Evolutionary conservation across 805 yeast genomes (phyloP).

Genomic region (Pichia phayaonensis): DNA sequence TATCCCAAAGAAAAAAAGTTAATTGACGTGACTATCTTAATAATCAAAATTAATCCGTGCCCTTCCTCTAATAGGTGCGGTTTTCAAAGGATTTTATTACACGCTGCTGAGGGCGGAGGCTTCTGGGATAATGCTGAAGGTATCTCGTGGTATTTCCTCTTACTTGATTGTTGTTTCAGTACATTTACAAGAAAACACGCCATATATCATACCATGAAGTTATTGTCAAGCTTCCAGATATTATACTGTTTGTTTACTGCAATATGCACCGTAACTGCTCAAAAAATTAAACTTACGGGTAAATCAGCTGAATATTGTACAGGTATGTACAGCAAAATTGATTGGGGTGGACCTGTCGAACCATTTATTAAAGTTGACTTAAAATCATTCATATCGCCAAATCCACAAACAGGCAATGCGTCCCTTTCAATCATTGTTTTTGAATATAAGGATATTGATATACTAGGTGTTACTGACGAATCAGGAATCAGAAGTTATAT

Average conservation of each 20-base stretch:
- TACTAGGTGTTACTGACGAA: conserved; percentile 49
- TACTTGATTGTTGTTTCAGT: not conserved
- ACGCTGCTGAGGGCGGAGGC: not conserved
- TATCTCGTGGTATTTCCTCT: not conserved
- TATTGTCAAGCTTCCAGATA: not conserved
- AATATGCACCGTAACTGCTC: conserved; percentile 25
- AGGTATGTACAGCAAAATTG: conserved; percentile 82
- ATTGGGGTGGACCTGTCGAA: conserved; percentile 75
- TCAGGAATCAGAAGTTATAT: conserved; percentile 47
- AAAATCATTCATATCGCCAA: conserved; percentile 23
- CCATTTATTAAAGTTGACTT: conserved; percentile 52
- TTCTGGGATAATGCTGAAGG: not conserved
- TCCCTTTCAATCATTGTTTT: conserved; percentile 64
- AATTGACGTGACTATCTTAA: too few relatives aligned
- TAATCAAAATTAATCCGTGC: too few relatives aligned
- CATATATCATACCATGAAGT: not conserved
- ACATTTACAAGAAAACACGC: not conserved
- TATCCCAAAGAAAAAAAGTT: not conserved
- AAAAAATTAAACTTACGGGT: conserved; percentile 42
- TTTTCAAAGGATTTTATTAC: not conserved
- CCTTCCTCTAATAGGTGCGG: not conserved
- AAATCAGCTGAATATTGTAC: conserved; percentile 64
- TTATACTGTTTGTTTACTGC: not conserved
- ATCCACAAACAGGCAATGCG: conserved; percentile 33
- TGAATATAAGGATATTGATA: conserved; percentile 71